Evolutionary conservation across 768 basidiomycete genomes (phyloP).

Genomic region (Fistulinella prunicolor): DNA sequence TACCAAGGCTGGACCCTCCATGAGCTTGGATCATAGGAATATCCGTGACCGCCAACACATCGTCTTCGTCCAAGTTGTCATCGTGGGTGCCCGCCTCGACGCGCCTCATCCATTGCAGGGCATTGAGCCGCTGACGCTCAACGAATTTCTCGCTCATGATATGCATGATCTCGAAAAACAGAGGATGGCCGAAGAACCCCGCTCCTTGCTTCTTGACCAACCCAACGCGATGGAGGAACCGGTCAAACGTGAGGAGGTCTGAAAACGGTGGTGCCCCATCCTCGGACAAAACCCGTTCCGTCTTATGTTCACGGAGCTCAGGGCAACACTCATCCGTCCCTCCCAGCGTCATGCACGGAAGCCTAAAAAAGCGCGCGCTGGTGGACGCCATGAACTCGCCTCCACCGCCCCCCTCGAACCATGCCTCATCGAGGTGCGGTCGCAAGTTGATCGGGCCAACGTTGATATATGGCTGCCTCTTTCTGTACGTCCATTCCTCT

Average conservation of each 20-base stretch:
- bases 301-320: background rate
- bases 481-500: conserved; percentile 50
- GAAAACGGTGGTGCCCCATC: conserved; percentile 38
- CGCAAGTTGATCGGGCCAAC: conserved; percentile 51
- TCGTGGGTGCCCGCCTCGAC: background rate
- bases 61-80: background rate
- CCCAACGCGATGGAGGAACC: conserved; percentile 45
- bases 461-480: conserved; percentile 46
- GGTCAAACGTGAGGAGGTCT: conserved; percentile 39
- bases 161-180: conserved; percentile 17
- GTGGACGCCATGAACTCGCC: conserved; percentile 42
- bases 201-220: conserved; percentile 36
- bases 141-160: no score
- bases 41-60: background rate
- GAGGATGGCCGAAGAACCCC: conserved; percentile 38
- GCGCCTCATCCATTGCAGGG: background rate
- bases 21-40: background rate
- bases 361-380: conserved; percentile 41
- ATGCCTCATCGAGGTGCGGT: conserved; percentile 44
- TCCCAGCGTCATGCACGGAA: conserved; percentile 48
- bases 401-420: conserved; percentile 44
- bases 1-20: conserved; percentile 29
- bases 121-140: background rate
- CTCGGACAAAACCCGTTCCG: background rate
- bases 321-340: background rate